Conservation (phyloP, 805 yeast species). For the Metschnikowia lachancei region DNA sequence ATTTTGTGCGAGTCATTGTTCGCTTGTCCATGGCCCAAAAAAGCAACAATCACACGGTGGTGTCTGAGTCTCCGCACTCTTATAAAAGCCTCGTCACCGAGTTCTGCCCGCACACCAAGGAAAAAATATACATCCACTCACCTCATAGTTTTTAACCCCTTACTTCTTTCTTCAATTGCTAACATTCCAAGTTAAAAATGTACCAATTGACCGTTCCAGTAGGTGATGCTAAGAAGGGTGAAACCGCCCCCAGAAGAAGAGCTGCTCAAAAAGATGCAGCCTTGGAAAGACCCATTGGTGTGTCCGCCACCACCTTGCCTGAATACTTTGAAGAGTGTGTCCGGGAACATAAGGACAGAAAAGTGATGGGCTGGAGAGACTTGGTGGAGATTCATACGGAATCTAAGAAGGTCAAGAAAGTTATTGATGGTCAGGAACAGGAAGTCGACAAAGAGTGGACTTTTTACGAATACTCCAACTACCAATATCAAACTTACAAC, state of each 20-base stretch:
- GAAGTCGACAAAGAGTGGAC: slow-evolving; percentile 84
- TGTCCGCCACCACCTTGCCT: slow-evolving; percentile 63
- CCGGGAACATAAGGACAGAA: slow-evolving; percentile 49
- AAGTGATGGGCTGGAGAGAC: slow-evolving; percentile 77
- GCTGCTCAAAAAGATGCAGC: slow-evolving; percentile 49
- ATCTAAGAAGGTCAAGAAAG: slow-evolving; percentile 66
- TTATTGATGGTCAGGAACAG: slow-evolving; percentile 70
- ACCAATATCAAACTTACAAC: slow-evolving; percentile 60
- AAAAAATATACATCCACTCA: slow-evolving; percentile 1
- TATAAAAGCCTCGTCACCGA: slow-evolving; percentile 2
- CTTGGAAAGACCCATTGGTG: slow-evolving; percentile 59
- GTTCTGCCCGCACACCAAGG: not conserved
- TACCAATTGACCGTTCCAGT: slow-evolving; percentile 51
- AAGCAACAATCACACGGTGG: slow-evolving; percentile 12
- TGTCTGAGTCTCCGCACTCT: slow-evolving; percentile 16
- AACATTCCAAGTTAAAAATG: slow-evolving; percentile 12
- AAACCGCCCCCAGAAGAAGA: slow-evolving; percentile 80
- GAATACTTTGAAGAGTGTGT: slow-evolving; percentile 67
- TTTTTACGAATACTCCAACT: slow-evolving; percentile 74
- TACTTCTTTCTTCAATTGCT: not conserved
- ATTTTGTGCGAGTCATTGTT: not conserved
- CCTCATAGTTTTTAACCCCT: not conserved
- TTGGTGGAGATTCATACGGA: slow-evolving; percentile 73
- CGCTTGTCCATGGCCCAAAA: slow-evolving; percentile 4
- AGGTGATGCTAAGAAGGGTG: slow-evolving; percentile 70